Evolutionary conservation across 164 flowering plant genomes (phyloP).

Genomic region (Taxillus chinensis): DNA sequence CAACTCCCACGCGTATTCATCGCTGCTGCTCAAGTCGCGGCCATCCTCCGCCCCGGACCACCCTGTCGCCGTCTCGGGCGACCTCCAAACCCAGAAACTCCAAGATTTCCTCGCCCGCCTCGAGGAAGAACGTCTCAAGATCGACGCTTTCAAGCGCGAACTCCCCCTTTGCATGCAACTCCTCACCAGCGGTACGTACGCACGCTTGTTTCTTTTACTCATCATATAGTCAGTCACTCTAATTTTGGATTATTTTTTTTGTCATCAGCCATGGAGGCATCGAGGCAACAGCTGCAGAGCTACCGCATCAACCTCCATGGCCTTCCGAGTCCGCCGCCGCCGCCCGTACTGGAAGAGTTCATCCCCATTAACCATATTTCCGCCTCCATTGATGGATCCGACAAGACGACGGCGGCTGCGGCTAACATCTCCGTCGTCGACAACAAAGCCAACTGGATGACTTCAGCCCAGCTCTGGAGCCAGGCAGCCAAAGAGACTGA

Average conservation of each 20-base stretch:
- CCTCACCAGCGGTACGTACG: constrained; percentile 47
- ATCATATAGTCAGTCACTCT: neutral
- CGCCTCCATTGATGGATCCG: constrained; percentile 23
- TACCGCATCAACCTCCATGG: constrained; percentile 33
- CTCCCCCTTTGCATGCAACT: constrained; percentile 93
- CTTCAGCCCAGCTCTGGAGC: constrained; percentile 83
- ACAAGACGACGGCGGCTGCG: constrained; percentile 10
- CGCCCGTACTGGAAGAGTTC: constrained; percentile 85
- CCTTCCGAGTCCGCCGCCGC: constrained; percentile 5
- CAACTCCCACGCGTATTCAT: constrained; percentile 62
- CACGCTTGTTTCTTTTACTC: no score
- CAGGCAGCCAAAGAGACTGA: constrained; percentile 40
- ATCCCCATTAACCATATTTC: constrained; percentile 65
- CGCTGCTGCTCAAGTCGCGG: constrained; percentile 67
- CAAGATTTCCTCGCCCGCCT: constrained; percentile 66
- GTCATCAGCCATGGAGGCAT: constrained; percentile 70
- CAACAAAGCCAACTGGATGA: constrained; percentile 90
- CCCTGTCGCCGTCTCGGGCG: no score
- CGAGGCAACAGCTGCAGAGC: constrained; percentile 65
- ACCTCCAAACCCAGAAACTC: constrained; percentile 43
- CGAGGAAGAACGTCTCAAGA: constrained; percentile 79
- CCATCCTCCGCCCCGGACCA: constrained; percentile 19
- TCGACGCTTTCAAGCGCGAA: constrained; percentile 81
- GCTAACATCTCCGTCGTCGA: constrained; percentile 15
- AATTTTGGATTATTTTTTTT: neutral